These are phyloP conservation scores for Microdochium bolleyi DNA, from an alignment of 2,329 filamentous ascomycete genomes.

Conservation along the genomic window DNA sequence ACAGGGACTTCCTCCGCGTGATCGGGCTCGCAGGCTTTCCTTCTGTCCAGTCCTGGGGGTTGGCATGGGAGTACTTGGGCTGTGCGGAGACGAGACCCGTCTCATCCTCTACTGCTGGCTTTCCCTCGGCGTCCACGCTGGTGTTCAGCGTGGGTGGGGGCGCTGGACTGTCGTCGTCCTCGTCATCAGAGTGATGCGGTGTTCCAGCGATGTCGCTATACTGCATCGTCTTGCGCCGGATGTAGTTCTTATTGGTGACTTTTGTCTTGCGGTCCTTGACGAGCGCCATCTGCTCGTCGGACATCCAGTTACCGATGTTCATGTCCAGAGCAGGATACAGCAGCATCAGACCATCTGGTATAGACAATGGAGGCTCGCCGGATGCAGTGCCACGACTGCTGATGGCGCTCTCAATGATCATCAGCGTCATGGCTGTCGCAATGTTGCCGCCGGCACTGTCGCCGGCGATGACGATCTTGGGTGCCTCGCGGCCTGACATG, in stretches of 20 bases:
- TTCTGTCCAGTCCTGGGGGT: conserved; percentile 28
- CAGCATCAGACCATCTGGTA: conserved; percentile 73
- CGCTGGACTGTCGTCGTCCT: conserved; percentile 41
- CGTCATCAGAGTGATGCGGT: conserved; percentile 72
- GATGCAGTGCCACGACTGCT: conserved; percentile 46
- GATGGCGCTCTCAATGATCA: conserved; percentile 73
- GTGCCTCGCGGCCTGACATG: conserved; percentile 55
- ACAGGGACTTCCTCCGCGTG: conserved; percentile 18
- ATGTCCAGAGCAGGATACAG: conserved; percentile 90
- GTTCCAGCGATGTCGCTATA: conserved; percentile 80
- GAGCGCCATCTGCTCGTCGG: conserved; percentile 91
- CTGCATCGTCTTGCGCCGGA: conserved; percentile 80
- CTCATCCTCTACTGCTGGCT: conserved; percentile 1
- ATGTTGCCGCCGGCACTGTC: conserved; percentile 81
- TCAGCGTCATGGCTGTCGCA: conserved; percentile 72
- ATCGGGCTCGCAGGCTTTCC: conserved; percentile 8
- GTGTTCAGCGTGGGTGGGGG: conserved; percentile 9
- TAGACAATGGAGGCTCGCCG: conserved; percentile 53
- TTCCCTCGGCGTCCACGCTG: conserved; percentile 7
- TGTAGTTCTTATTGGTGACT: conserved; percentile 68
- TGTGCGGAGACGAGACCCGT: conserved; percentile 25
- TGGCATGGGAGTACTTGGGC: conserved; percentile 42
- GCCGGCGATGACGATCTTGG: conserved; percentile 65
- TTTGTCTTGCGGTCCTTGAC: conserved; percentile 77
- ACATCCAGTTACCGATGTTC: conserved; percentile 99